A percentile compares a stretch with the other conserved stretches of the same genome.
These are phyloP conservation scores for Dysphania ambrosioides DNA, from an alignment of 148 eudicot genomes.

Conservation along the genomic window DNA sequence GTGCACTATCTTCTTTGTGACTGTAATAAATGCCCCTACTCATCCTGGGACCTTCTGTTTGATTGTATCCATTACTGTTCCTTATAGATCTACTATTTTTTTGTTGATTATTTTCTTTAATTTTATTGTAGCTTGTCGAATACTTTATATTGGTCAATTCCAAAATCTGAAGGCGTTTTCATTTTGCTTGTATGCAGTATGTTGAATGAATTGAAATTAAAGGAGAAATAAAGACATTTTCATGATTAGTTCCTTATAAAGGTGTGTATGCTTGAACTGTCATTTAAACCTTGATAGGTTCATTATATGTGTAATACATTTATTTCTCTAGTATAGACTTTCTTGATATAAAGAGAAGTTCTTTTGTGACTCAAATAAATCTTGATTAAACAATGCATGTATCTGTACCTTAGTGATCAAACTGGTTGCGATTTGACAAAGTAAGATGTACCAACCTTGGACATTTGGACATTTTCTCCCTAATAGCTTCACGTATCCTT, in stretches of 20 bases:
- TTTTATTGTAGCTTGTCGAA: neutral
- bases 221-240: constrained; percentile 93
- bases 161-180: neutral
- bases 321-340: neutral
- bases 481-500: too few relatives aligned
- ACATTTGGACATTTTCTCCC: too few relatives aligned
- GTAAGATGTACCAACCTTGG: too few relatives aligned
- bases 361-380: neutral
- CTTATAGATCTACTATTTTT: neutral
- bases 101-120: neutral
- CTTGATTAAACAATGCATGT: neutral
- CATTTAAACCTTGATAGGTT: neutral
- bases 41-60: neutral
- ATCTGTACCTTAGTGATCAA: too few relatives aligned
- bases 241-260: constrained; percentile 91
- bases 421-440: too few relatives aligned
- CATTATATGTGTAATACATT: neutral
- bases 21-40: neutral
- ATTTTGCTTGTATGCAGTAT: constrained; percentile 46
- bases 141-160: neutral
- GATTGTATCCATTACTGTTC: neutral
- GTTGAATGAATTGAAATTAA: constrained; percentile 72
- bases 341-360: neutral
- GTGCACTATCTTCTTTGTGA: neutral
- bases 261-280: constrained; percentile 38